phyloP scores from a whole-genome alignment of 176 grass and related monocot species.

The Oryza longistaminata region DNA sequence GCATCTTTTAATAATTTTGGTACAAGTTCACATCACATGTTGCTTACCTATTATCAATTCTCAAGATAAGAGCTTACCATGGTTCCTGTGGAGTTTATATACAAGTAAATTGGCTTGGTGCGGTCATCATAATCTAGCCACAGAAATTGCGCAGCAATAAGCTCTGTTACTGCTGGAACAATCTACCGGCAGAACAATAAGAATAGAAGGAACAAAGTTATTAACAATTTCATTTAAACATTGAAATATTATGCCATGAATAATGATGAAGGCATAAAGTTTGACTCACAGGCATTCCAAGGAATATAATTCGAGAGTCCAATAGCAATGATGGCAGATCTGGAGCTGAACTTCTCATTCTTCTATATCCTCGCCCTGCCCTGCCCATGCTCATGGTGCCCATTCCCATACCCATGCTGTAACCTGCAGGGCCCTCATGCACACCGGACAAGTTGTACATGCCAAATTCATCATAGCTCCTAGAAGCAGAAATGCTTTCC shows the following conservation, averaged over 20 bases:
- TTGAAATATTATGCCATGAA: not conserved
- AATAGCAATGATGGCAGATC: constrained; percentile 87
- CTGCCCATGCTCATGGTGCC: constrained; percentile 67
- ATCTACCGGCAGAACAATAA: constrained; percentile 36
- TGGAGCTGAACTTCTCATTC: constrained; percentile 76
- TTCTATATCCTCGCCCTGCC: constrained; percentile 59
- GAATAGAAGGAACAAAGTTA: not conserved
- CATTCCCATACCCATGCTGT: constrained; percentile 70
- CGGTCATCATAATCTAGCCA: constrained; percentile 80
- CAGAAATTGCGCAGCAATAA: constrained; percentile 80
- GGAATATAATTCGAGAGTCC: constrained; percentile 76
- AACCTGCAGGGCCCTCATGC: constrained; percentile 58
- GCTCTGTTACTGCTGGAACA: constrained; percentile 74
- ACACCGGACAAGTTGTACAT: constrained; percentile 68
- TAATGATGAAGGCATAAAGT: not conserved
- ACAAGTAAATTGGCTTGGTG: constrained; percentile 88
- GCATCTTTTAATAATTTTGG: not conserved
- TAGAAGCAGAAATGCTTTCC: constrained; percentile 73
- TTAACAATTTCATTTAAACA: constrained; percentile 17
- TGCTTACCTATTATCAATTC: not conserved
- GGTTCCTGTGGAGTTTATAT: constrained; percentile 75
- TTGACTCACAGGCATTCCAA: constrained; percentile 79
- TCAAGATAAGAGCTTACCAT: constrained; percentile 46
- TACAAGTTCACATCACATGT: not conserved
- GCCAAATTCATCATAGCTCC: constrained; percentile 69